Conservation (phyloP, 1,284 basidiomycete species). For the Ganoderma multipileum region DNA sequence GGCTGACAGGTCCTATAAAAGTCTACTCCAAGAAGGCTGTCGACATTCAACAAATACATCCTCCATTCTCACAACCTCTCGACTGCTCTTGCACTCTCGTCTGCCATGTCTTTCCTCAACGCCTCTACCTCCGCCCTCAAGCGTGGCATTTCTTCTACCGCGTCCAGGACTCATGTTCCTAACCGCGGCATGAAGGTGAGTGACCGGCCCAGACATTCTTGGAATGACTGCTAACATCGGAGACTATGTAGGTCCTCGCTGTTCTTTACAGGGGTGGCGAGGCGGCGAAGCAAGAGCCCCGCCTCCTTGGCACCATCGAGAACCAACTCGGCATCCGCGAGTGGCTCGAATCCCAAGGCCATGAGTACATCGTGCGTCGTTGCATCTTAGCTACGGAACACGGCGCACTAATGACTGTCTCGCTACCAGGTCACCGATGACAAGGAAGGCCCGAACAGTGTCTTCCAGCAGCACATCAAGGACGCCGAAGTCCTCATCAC, state of each 20-base stretch:
- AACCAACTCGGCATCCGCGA: conserved; percentile 84
- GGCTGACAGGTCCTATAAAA: not conserved
- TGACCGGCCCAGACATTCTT: no score
- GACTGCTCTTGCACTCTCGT: no score
- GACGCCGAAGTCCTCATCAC: conserved; percentile 87
- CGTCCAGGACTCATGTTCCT: conserved; percentile 5
- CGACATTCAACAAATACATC: not conserved
- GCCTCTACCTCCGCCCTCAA: conserved; percentile 24
- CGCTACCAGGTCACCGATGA: conserved; percentile 74
- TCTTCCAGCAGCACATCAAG: conserved; percentile 87
- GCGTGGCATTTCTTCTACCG: conserved; percentile 21
- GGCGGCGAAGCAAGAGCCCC: conserved; percentile 81
- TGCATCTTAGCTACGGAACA: no score
- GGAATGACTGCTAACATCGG: not conserved
- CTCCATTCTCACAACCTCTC: not conserved
- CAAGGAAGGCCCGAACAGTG: conserved; percentile 89
- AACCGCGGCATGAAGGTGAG: conserved; percentile 34
- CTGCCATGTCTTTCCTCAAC: conserved; percentile 26
- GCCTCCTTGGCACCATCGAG: conserved; percentile 89
- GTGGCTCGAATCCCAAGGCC: conserved; percentile 80
- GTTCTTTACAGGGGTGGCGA: conserved; percentile 81
- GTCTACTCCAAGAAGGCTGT: not conserved
- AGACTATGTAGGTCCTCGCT: conserved; percentile 68
- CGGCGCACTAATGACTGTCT: not conserved
- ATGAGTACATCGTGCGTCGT: conserved; percentile 68